These are phyloP conservation scores for Gracilaria vermiculophylla DNA, from an alignment of 23 red algal genomes.

Conservation along the genomic window DNA sequence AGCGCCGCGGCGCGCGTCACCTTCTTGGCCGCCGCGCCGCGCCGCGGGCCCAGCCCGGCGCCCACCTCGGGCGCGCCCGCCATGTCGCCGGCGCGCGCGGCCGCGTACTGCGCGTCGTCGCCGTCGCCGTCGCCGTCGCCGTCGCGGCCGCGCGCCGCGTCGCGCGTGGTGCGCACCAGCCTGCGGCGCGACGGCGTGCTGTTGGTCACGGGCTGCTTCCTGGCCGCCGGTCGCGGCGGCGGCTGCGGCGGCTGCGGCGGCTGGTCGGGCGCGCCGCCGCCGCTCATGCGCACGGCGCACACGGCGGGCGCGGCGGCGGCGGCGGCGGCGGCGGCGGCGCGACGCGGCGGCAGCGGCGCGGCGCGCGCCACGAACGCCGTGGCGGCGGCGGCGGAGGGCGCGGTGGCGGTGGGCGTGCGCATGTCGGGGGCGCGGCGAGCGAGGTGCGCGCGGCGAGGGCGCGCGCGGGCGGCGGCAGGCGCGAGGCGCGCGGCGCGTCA, in stretches of 20 bases:
- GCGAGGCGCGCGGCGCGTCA: not conserved
- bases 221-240: not conserved
- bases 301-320: not conserved
- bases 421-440: not conserved
- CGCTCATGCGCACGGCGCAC: not conserved
- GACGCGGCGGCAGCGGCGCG: not conserved
- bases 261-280: not conserved
- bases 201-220: constrained; percentile 33
- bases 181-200: constrained; percentile 7
- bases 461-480: not conserved
- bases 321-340: not conserved
- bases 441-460: not conserved
- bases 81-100: constrained; percentile 52
- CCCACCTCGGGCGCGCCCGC: constrained; percentile 44
- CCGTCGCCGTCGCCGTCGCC: too few relatives aligned
- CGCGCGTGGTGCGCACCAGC: constrained; percentile 32
- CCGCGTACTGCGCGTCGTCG: too few relatives aligned
- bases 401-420: not conserved
- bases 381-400: not conserved
- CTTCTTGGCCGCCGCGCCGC: constrained; percentile 21
- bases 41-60: constrained; percentile 21
- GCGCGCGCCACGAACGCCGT: constrained; percentile 6
- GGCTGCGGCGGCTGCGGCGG: too few relatives aligned
- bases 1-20: constrained; percentile 42
- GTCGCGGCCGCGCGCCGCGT: not conserved